Base-by-base conservation (phyloP, 1,284 basidiomycete genomes). In the Peniophora sp. region DNA sequence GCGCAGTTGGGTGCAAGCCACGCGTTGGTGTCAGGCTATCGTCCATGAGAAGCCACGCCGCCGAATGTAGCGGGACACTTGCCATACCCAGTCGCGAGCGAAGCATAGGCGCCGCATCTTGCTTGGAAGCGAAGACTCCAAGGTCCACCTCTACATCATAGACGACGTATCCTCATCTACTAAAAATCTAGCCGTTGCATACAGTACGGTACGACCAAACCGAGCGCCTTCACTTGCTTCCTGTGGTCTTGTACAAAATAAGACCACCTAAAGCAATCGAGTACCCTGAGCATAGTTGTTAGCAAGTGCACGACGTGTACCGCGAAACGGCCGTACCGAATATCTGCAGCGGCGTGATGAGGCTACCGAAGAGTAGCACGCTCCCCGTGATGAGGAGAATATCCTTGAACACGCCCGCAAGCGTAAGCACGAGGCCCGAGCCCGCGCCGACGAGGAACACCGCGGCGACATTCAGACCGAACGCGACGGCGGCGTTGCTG, bases 391-490 rank as follows among this genome's bases (percentile, higher is more conserved):
- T 94, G 57, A 98, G 83, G 36, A 98, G 78, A 57, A 98, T 97
- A 66, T 98, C 94, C 79, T 92, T 92, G 72, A 97, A 86, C n/a
- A 99, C 95, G 55, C 96, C 96, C 6, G 95, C 92, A 10, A 98
- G 80, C 2, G 95, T 98, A 56, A 98, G 74, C 6, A 97, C 83
- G 52, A 98, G 76, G 1, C 94, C 92, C 52, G 85, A 88, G 0
- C 87, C 92, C 0, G 84, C 89, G 49, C 93, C 81, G 47, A 98
- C 93, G 55, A 98, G 77, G 76, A 96, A 98, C 23, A 98, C 95
- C 8, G 94, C 93, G 0, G 94, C 89, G 48, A 96, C 77, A 67
- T 98, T 98, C 52, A 98, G 78, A 46, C 89, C 73, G 70, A 98
- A 97, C 1, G 96, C 96, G 24, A 94, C 80, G 50, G 75, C 68